Conservation (phyloP, 345 rosid species). For the Passiflora organensis region DNA sequence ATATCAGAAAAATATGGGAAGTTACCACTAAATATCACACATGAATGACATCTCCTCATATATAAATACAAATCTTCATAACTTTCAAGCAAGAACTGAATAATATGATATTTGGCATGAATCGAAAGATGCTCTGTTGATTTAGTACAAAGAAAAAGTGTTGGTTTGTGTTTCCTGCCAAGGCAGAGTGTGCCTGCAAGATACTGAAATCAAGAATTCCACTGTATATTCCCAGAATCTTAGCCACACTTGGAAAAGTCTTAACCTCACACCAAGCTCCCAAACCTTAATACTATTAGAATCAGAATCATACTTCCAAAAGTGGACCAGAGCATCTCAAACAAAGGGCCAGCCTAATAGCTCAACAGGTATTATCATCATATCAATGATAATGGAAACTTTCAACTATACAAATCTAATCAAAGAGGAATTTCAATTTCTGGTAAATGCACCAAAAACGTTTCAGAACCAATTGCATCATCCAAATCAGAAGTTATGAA, state of each 20-base stretch:
- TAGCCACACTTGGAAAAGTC: slow-evolving; percentile 28
- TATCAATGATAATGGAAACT: slow-evolving; percentile 17
- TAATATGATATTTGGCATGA: no score
- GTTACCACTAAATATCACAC: no score
- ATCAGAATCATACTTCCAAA: slow-evolving; percentile 22
- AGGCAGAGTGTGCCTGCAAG: neutral
- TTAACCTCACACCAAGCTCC: slow-evolving; percentile 15
- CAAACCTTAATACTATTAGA: slow-evolving; percentile 19
- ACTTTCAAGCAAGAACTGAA: no score
- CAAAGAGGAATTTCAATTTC: slow-evolving; percentile 3
- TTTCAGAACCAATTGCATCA: slow-evolving; percentile 2
- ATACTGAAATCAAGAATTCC: slow-evolving; percentile 7
- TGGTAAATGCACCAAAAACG: slow-evolving; percentile 6
- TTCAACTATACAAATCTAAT: slow-evolving; percentile 11
- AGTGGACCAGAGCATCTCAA: slow-evolving; percentile 22
- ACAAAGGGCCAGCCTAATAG: slow-evolving; percentile 18
- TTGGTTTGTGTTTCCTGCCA: neutral
- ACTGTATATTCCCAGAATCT: neutral
- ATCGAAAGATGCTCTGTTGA: no score
- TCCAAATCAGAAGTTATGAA: slow-evolving; percentile 11
- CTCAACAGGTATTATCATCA: neutral
- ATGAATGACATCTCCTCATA: no score
- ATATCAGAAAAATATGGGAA: slow-evolving; percentile 15
- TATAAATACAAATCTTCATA: no score
- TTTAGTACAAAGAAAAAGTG: neutral